A percentile compares a stretch with the other conserved stretches of the same genome.
These are phyloP conservation scores for Zoysia japonica DNA, from an alignment of 176 grass and related monocot species.

Conservation along the genomic window DNA sequence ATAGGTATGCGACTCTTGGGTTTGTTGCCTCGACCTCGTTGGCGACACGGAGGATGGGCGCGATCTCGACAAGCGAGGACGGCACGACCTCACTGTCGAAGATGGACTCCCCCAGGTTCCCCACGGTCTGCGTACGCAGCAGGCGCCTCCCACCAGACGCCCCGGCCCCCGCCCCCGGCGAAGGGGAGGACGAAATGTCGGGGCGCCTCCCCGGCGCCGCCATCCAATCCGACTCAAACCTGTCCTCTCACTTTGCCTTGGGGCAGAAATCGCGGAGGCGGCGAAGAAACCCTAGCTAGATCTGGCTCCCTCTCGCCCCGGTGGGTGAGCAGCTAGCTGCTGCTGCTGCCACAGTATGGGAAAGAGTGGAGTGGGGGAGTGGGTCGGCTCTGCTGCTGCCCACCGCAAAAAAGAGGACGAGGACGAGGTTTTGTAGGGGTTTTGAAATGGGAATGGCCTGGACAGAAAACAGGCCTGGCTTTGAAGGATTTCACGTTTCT, in stretches of 20 bases:
- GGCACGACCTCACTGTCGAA: conserved; percentile 82
- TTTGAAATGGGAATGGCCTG: no score
- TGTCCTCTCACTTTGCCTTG: background rate
- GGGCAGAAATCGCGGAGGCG: no score
- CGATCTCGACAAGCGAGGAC: conserved; percentile 67
- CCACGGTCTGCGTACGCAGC: conserved; percentile 58
- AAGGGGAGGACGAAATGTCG: conserved; percentile 28
- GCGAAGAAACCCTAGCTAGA: no score
- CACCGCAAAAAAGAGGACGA: no score
- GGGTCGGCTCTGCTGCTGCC: no score
- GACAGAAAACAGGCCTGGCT: no score
- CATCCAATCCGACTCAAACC: background rate
- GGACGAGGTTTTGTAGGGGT: no score
- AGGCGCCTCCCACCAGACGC: conserved; percentile 42
- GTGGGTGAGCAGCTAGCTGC: no score
- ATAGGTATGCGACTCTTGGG: conserved; percentile 77
- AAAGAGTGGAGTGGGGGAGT: no score
- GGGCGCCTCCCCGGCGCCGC: conserved; percentile 29
- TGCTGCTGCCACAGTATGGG: no score
- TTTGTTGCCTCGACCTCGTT: conserved; percentile 71
- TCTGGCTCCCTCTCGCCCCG: no score
- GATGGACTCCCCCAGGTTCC: conserved; percentile 54
- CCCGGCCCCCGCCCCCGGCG: conserved; percentile 30
- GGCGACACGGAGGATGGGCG: conserved; percentile 75
- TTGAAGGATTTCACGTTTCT: no score